Conservation (phyloP, 305 asterid genomes). For the Andrographis paniculata region DNA sequence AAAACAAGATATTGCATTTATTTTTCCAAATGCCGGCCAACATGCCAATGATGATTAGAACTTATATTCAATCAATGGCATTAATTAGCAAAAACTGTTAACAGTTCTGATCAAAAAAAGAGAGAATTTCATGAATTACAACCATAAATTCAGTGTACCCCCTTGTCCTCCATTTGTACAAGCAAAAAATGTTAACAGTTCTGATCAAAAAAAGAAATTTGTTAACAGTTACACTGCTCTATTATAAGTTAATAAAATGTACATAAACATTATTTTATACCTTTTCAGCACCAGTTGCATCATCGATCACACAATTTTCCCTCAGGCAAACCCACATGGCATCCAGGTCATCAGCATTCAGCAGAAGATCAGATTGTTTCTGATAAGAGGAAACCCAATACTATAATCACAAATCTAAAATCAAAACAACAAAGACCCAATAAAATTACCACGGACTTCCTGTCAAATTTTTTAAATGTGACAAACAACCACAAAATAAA, state of each 20-base stretch:
- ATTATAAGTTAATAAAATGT: neutral
- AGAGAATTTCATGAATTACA: too few species aligned
- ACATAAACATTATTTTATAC: conserved; percentile 28
- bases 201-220: too few species aligned
- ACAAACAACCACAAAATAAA: neutral
- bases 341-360: conserved; percentile 99
- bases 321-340: conserved; percentile 99
- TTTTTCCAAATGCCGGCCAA: too few species aligned
- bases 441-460: neutral
- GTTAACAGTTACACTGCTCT: too few species aligned
- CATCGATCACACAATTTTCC: conserved; percentile 98
- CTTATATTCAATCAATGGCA: too few species aligned
- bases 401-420: conserved; percentile 7
- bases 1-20: too few species aligned
- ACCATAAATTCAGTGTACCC: too few species aligned
- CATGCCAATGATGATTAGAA: too few species aligned
- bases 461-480: neutral
- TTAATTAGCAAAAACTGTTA: too few species aligned
- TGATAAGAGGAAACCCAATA: conserved; percentile 25
- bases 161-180: too few species aligned
- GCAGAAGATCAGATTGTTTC: conserved; percentile 98
- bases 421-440: neutral
- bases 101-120: too few species aligned
- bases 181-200: too few species aligned
- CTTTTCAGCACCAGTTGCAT: conserved; percentile 99